These are phyloP conservation scores for Aspergillus sp. DNA, from an alignment of 2,329 filamentous ascomycete genomes.

Conservation along the genomic window DNA sequence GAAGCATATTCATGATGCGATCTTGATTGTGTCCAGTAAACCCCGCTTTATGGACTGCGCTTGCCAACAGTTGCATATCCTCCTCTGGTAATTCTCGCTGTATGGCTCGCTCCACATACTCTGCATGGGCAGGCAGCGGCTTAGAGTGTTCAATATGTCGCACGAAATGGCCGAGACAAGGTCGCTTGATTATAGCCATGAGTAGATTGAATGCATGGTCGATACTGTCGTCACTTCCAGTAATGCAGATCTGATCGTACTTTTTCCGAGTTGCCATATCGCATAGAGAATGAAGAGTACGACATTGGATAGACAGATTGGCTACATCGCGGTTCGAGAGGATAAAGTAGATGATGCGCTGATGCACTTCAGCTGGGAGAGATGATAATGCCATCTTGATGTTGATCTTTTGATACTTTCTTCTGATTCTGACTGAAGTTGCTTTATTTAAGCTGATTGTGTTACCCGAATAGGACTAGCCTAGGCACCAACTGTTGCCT, in stretches of 20 bases:
- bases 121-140: neutral
- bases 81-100: slow-evolving; percentile 6
- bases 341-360: slow-evolving; percentile 6
- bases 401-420: no score
- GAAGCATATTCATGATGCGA: slow-evolving; percentile 14
- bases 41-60: slow-evolving; percentile 6
- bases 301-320: slow-evolving; percentile 9
- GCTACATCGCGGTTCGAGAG: slow-evolving; percentile 9
- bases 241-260: slow-evolving; percentile 8
- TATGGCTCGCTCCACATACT: neutral
- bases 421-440: no score
- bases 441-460: no score
- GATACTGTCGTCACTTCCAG: neutral
- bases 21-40: slow-evolving; percentile 5
- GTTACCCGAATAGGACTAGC: no score
- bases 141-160: slow-evolving; percentile 3
- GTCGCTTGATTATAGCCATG: slow-evolving; percentile 13
- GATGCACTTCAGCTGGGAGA: no score
- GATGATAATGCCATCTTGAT: no score
- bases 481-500: no score
- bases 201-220: slow-evolving; percentile 12
- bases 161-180: slow-evolving; percentile 13
- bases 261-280: slow-evolving; percentile 11
- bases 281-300: slow-evolving; percentile 6
- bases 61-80: slow-evolving; percentile 7